Evolutionary conservation across 306 rosid species (phyloP), one percentile per base, ranked within the genome.

Genomic region (Gastrolobium bilobum): DNA sequence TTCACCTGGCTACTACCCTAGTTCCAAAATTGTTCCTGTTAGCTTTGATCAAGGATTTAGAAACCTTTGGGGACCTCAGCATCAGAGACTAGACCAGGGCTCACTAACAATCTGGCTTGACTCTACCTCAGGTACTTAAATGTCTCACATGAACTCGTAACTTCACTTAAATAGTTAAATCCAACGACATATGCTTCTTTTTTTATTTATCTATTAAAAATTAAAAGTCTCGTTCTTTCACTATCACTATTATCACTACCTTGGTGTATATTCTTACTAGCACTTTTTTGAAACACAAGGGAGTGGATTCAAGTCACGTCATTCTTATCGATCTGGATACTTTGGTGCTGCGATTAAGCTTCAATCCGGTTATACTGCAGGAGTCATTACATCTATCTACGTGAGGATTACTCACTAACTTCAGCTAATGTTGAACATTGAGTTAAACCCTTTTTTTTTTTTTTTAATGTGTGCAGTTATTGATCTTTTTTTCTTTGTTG

Each of bases 361-460:
- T 43, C 99, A 95, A 26, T 57, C 91, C 0, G 98, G 98, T 43
- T 93, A 95, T 29, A 95, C 98, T 6, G 99, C 97, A 0, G 99
- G 99, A 74, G 93, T 95, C 63, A 83, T 87, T 38, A 95, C 98
- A 69, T 89, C 87, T 61, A 72, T 93, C 58, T 95, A 95, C 10
- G 98, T 91, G 81, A 89, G 98, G 10, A 80, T 64, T 61, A 37
- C 61, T 26, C 56, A 64, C 35, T 47, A 50, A 9, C 35, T 67
- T 37, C 0, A 54, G 42, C 43, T 39, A 61, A 53, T 13, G 39
- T 39, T 54, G 50, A 77, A 62, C 71, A 34, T 65, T 67, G 9
- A 77, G 14, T 10, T 3, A 2, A 43, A 10, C 15, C 4, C 2
- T 33, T 43, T 60, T 57, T 50, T 57, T 33, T 40, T n/a, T n/a